phyloP scores from a whole-genome alignment of 371 early-diverging fungal genomes.

The Furculomyces boomerangus region DNA sequence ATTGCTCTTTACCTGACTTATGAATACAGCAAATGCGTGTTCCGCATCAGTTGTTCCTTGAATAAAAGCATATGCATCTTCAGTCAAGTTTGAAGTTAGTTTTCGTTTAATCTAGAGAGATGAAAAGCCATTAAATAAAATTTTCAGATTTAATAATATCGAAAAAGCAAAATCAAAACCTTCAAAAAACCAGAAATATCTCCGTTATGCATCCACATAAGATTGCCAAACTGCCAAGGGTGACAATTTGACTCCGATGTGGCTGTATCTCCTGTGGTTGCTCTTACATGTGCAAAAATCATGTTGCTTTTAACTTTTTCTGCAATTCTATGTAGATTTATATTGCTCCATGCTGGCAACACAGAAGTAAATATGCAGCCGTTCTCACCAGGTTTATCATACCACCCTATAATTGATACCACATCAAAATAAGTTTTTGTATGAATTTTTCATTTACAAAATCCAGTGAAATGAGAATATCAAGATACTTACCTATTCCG shows the following conservation, averaged over 20 bases:
- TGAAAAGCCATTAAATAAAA: too few species aligned
- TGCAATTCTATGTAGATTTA: constrained; percentile 55
- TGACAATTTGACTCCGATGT: constrained; percentile 68
- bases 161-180: constrained; percentile 14
- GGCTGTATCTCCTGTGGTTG: constrained; percentile 50
- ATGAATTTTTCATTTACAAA: neutral
- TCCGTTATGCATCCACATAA: constrained; percentile 87
- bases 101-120: constrained; percentile 43
- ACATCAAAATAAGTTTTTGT: neutral
- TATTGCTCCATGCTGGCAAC: constrained; percentile 75
- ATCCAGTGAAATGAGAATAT: neutral
- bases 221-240: constrained; percentile 34
- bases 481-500: constrained; percentile 40
- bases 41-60: constrained; percentile 77
- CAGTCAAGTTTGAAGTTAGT: constrained; percentile 39
- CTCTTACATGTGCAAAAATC: constrained; percentile 75
- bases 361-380: constrained; percentile 70
- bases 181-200: constrained; percentile 48
- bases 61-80: constrained; percentile 45
- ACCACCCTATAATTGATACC: constrained; percentile 32
- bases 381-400: constrained; percentile 23
- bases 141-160: too few species aligned
- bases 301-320: constrained; percentile 59
- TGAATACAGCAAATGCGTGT: constrained; percentile 69
- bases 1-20: constrained; percentile 24